Conservation (phyloP, 495 filamentous ascomycete species). For the Neurospora sp. region DNA sequence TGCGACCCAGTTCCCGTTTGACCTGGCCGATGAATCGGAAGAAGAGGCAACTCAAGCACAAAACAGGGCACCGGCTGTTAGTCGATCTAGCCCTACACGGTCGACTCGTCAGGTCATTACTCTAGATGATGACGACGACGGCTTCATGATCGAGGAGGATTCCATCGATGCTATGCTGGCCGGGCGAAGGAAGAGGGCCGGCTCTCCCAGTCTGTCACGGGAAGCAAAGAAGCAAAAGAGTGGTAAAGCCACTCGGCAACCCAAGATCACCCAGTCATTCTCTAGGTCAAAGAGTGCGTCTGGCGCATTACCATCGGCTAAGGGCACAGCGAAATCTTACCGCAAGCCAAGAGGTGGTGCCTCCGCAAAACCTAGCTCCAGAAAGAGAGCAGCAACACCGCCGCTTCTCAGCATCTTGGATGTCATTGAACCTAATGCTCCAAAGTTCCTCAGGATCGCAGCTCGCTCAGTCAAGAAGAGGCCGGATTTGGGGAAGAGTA, state of each 20-base stretch:
- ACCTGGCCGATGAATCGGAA: conserved; percentile 38
- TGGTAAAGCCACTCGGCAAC: conserved; percentile 25
- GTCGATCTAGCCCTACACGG: background rate
- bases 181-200: conserved; percentile 22
- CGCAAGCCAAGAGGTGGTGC: background rate
- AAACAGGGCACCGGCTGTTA: background rate
- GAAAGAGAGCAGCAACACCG: conserved; percentile 19
- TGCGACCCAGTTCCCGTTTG: conserved; percentile 28
- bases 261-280: conserved; percentile 36
- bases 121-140: conserved; percentile 22
- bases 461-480: conserved; percentile 55
- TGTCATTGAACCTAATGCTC: conserved; percentile 47
- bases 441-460: conserved; percentile 71
- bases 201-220: conserved; percentile 6
- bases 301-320: background rate
- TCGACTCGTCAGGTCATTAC: conserved; percentile 5
- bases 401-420: conserved; percentile 66
- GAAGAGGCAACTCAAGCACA: conserved; percentile 7
- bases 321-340: background rate
- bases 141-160: conserved; percentile 42
- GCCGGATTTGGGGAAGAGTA: conserved; percentile 56
- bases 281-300: conserved; percentile 17
- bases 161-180: conserved; percentile 45
- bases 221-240: conserved; percentile 18
- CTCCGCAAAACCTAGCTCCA: background rate